These are phyloP conservation scores for Golubevia pallescens DNA, from an alignment of 1,284 basidiomycete genomes.

Conservation along the genomic window DNA sequence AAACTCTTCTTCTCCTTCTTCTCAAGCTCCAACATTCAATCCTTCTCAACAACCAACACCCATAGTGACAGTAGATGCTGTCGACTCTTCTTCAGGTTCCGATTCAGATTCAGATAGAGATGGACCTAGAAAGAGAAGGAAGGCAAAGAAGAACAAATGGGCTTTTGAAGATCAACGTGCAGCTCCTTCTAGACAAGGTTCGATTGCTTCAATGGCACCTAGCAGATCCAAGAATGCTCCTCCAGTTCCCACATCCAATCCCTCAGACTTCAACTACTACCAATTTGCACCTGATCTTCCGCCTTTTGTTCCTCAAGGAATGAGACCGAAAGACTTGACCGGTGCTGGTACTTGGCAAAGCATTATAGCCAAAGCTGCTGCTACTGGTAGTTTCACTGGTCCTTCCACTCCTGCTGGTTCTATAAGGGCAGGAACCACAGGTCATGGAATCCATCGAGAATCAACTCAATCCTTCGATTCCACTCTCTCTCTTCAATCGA, in stretches of 20 bases:
- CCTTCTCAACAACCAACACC: too few relatives aligned
- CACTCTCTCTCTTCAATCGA: too few relatives aligned
- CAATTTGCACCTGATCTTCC: conserved; percentile 45
- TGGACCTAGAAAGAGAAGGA: conserved; percentile 6
- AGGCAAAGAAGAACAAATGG: conserved; percentile 5
- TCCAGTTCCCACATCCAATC: background rate
- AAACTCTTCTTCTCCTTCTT: too few relatives aligned
- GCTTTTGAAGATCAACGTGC: conserved; percentile 9
- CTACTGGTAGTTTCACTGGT: conserved; percentile 14
- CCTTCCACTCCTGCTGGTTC: too few relatives aligned
- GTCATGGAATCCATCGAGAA: conserved; percentile 8
- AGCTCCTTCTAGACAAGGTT: conserved; percentile 2
- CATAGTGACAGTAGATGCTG: too few relatives aligned
- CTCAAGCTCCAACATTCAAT: too few relatives aligned
- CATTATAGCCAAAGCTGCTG: conserved; percentile 34
- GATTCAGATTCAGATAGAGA: conserved; percentile 8
- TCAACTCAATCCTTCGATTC: conserved; percentile 23
- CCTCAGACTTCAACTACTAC: conserved; percentile 27
- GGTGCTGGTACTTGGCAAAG: conserved; percentile 43
- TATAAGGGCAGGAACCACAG: too few relatives aligned
- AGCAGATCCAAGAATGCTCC: background rate
- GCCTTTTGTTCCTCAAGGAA: conserved; percentile 33
- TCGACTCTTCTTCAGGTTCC: too few relatives aligned
- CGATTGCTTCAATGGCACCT: background rate
- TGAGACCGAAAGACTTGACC: conserved; percentile 32